Evolutionary conservation across 352 stramenopile species (phyloP).

Genomic region (Globisporangium spinosum): DNA sequence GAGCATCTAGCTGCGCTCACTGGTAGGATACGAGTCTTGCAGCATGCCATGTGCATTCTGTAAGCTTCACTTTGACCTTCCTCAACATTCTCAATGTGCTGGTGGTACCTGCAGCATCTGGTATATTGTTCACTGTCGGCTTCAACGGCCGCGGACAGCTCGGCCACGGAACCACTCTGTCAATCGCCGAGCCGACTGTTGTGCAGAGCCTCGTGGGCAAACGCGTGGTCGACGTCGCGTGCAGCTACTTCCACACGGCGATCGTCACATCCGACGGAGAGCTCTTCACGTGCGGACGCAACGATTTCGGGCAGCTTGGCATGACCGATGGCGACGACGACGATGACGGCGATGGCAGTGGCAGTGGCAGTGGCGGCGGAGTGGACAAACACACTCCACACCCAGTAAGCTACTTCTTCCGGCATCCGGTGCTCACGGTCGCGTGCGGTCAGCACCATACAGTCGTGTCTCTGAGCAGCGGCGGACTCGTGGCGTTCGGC

Average conservation of each 20-base stretch:
- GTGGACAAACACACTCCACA: slow-evolving; percentile 66
- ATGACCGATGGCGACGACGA: slow-evolving; percentile 37
- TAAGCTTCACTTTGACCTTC: neutral
- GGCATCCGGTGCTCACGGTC: slow-evolving; percentile 54
- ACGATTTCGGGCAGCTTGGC: slow-evolving; percentile 91
- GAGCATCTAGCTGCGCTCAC: slow-evolving; percentile 88
- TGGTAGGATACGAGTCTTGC: slow-evolving; percentile 28
- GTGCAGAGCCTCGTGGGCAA: slow-evolving; percentile 42
- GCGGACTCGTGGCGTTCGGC: slow-evolving; percentile 80
- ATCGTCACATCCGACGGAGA: slow-evolving; percentile 76
- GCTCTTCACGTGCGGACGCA: slow-evolving; percentile 87
- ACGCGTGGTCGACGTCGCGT: slow-evolving; percentile 76
- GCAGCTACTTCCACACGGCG: slow-evolving; percentile 92
- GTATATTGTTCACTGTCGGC: slow-evolving; percentile 86
- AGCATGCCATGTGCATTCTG: neutral
- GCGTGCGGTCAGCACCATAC: slow-evolving; percentile 90
- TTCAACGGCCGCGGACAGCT: slow-evolving; percentile 92
- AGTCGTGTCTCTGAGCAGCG: slow-evolving; percentile 52
- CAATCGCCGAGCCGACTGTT: slow-evolving; percentile 47
- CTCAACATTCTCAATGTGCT: neutral
- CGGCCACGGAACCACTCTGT: slow-evolving; percentile 70
- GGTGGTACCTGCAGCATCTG: slow-evolving; percentile 46
- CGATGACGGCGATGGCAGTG: neutral
- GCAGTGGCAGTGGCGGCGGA: neutral
- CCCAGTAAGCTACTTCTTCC: slow-evolving; percentile 47